phyloP scores from a whole-genome alignment of 1,139 yeast species.

The Torulaspora pretoriensis region DNA sequence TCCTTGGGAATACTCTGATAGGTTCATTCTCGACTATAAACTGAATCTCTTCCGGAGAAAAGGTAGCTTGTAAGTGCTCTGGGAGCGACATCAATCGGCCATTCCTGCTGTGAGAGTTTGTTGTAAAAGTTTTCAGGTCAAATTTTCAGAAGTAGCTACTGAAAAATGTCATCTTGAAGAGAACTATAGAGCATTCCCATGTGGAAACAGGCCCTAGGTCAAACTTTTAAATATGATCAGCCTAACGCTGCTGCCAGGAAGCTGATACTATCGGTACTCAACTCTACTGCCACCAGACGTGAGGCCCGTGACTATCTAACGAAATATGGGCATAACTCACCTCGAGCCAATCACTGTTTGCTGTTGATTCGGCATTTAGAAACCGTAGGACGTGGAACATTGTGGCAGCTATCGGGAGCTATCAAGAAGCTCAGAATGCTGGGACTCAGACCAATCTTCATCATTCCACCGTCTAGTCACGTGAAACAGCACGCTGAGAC shows the following conservation, averaged over 20 bases:
- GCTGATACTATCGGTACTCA: slow-evolving; percentile 62
- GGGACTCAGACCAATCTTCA: slow-evolving; percentile 33
- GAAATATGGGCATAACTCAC: slow-evolving; percentile 43
- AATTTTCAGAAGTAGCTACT: neutral
- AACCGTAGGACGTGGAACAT: slow-evolving; percentile 10
- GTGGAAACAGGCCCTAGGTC: slow-evolving; percentile 13
- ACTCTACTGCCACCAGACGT: slow-evolving; percentile 71
- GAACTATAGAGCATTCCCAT: neutral
- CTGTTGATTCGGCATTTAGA: slow-evolving; percentile 29
- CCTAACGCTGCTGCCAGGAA: slow-evolving; percentile 40
- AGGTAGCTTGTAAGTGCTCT: slow-evolving; percentile 48
- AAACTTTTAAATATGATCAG: slow-evolving; percentile 17
- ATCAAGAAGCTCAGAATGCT: slow-evolving; percentile 27
- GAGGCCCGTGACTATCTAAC: slow-evolving; percentile 64
- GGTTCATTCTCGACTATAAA: slow-evolving; percentile 80
- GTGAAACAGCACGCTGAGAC: slow-evolving; percentile 24
- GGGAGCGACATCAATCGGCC: slow-evolving; percentile 58
- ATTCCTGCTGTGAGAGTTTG: neutral
- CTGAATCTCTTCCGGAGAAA: slow-evolving; percentile 74
- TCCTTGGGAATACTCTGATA: slow-evolving; percentile 63
- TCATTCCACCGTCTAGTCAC: slow-evolving; percentile 27
- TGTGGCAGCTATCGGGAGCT: slow-evolving; percentile 23
- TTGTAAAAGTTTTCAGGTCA: slow-evolving; percentile 2
- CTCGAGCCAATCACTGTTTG: slow-evolving; percentile 26
- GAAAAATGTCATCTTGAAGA: neutral